phyloP scores from a whole-genome alignment of 495 filamentous ascomycete species.

The Tuber microsphaerosporum region DNA sequence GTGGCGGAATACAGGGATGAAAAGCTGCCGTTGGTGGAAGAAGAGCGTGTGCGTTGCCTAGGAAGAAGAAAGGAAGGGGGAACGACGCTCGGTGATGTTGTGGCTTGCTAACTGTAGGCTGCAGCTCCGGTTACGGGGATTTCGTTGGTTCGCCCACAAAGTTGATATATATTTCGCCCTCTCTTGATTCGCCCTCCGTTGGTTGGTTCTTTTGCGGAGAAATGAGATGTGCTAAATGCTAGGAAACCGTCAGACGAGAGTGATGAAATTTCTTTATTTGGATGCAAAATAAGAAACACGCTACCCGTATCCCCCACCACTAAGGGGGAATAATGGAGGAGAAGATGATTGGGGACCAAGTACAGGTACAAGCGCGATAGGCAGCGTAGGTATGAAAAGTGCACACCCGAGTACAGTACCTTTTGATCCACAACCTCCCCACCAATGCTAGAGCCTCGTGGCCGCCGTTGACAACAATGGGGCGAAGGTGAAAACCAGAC shows the following conservation, averaged over 20 bases:
- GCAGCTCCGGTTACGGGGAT: neutral
- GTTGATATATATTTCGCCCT: neutral
- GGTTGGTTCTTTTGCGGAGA: neutral
- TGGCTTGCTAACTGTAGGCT: neutral
- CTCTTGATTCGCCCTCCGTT: neutral
- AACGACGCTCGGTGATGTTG: neutral
- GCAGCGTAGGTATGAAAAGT: neutral
- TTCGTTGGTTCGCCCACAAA: constrained; percentile 2
- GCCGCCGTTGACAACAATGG: neutral
- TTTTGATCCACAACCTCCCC: neutral
- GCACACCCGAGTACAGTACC: neutral
- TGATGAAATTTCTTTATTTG: neutral
- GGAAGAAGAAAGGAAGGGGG: neutral
- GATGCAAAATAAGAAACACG: neutral
- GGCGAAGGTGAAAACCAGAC: neutral
- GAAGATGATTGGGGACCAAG: neutral
- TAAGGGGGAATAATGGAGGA: neutral
- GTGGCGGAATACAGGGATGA: neutral
- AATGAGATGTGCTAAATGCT: neutral
- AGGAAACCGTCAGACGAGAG: neutral
- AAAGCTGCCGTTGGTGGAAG: neutral
- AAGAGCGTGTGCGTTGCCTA: neutral
- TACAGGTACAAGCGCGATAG: neutral
- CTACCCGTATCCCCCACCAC: neutral
- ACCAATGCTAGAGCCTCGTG: neutral